phyloP scores from a whole-genome alignment of 1,284 basidiomycete species.

The Rhodotorula glutinis region DNA sequence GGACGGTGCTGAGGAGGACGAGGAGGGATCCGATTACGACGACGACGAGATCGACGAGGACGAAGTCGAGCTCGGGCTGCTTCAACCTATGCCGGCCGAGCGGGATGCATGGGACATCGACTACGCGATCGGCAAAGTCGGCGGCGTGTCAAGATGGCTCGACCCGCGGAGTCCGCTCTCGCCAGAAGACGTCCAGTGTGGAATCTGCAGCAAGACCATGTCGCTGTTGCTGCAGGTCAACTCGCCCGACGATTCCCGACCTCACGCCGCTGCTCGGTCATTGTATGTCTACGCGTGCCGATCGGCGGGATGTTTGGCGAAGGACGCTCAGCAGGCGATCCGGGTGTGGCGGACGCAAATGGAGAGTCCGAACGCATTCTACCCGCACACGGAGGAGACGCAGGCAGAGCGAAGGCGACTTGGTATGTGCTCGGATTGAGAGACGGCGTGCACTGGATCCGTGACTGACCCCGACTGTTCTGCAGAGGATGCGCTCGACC shows the following conservation, averaged over 20 bases:
- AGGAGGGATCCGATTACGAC: slow-evolving; percentile 19
- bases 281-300: slow-evolving; percentile 36
- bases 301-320: slow-evolving; percentile 6
- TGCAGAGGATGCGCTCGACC: slow-evolving; percentile 13
- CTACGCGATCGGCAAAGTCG: slow-evolving; percentile 34
- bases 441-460: too few relatives aligned
- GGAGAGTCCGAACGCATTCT: slow-evolving; percentile 36
- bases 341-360: slow-evolving; percentile 34
- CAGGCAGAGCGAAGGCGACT: slow-evolving; percentile 4
- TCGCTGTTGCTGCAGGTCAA: slow-evolving; percentile 34
- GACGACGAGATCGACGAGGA: slow-evolving; percentile 33
- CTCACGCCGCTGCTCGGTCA: slow-evolving; percentile 29
- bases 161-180: slow-evolving; percentile 30
- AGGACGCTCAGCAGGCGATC: background rate
- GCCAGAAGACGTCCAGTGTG: slow-evolving; percentile 19
- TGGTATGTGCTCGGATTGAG: background rate
- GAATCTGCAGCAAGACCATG: slow-evolving; percentile 24
- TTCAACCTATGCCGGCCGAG: slow-evolving; percentile 20
- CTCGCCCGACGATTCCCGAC: slow-evolving; percentile 34
- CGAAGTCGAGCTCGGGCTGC: slow-evolving; percentile 36
- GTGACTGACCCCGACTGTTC: too few relatives aligned
- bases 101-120: slow-evolving; percentile 37
- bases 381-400: slow-evolving; percentile 31
- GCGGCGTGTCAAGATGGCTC: slow-evolving; percentile 28
- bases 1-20: slow-evolving; percentile 10